Evolutionary conservation across 768 basidiomycete species (phyloP), one percentile per base, ranked within the genome.

Genomic region (Coprinopsis cinerea): DNA sequence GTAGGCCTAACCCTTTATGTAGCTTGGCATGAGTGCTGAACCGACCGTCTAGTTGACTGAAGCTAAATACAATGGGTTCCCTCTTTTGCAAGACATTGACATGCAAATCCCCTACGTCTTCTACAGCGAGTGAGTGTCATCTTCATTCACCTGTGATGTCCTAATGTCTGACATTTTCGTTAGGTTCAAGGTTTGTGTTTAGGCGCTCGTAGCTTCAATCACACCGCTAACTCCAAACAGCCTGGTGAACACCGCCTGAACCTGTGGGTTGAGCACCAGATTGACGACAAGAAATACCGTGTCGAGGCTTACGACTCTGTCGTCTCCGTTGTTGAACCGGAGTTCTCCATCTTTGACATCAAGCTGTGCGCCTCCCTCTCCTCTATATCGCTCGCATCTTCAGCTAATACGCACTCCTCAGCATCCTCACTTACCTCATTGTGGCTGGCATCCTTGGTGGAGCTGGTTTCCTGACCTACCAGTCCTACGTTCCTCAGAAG

Each of bases 301-400:
- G 73, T 83, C 37, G 71, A 74, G 2, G 89, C 82, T 0, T 90
- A 81, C 58, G 87, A 92, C 57, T 81, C 83, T 0, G 72, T 90
- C 43, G 77, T 92, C 44, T 83, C 81, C 5, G 72, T 92, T 27
- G 86, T 92, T 30, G 89, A 92, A 61, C 88, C 90, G 15, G 83
- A 85, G 51, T 60, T 77, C 32, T 88, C 88, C 24, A 74, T 84
- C 61, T 81, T 91, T 55, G 90, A 92, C 65, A 72, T 84, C 59
- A 85, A 89, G 63, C 76, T 90, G 90, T 91, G 57, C 37, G 88
- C 53, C 24, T 37, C 44, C 17, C 20, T 42, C 23, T 26, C 37
- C 14, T 18, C 45, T 47, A 9, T 48, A n/a, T 26, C 14, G 5
- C 41, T 41, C 52, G 50, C 24, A 45, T 7, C 44, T 27, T 3